Conservation (phyloP, 768 basidiomycete species). For the Hygrophorus pudorinus region DNA sequence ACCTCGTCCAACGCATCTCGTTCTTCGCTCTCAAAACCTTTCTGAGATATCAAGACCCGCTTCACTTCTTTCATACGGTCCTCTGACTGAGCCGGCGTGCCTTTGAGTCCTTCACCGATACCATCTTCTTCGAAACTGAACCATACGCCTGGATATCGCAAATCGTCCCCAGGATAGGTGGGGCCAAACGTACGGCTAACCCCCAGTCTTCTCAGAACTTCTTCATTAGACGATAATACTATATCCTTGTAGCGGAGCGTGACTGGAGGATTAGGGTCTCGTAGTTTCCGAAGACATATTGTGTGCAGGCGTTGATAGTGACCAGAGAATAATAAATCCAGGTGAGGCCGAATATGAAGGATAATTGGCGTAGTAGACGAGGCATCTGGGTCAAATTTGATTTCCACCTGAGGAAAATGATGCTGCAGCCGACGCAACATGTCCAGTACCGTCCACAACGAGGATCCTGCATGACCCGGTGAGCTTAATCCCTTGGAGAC, state of each 20-base stretch:
- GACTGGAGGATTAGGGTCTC: conserved; percentile 56
- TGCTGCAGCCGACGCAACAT: conserved; percentile 55
- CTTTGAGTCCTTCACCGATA: conserved; percentile 44
- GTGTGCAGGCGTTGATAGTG: conserved; percentile 72
- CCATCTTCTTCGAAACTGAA: conserved; percentile 78
- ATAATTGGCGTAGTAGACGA: conserved; percentile 65
- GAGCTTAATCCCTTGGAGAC: conserved; percentile 1
- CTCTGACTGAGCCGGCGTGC: conserved; percentile 31
- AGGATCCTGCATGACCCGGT: conserved; percentile 40
- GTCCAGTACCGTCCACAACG: conserved; percentile 71
- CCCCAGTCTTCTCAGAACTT: conserved; percentile 50
- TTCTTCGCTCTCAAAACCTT: conserved; percentile 41
- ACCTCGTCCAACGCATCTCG: conserved; percentile 71
- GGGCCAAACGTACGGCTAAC: conserved; percentile 74
- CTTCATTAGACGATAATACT: conserved; percentile 50
- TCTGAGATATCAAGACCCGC: conserved; percentile 64
- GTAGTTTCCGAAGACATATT: conserved; percentile 60
- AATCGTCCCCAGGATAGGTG: conserved; percentile 67
- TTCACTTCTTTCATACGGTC: conserved; percentile 71
- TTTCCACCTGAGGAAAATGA: conserved; percentile 69
- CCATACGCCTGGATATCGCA: conserved; percentile 76
- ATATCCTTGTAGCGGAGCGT: conserved; percentile 58
- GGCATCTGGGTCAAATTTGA: conserved; percentile 73
- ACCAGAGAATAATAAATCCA: conserved; percentile 80
- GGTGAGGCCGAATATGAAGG: conserved; percentile 68